A percentile compares a stretch with the other conserved stretches of the same genome.
Evolutionary conservation across 208 protist genomes (phyloP).

Genomic region (Borovskyia barvae): DNA sequence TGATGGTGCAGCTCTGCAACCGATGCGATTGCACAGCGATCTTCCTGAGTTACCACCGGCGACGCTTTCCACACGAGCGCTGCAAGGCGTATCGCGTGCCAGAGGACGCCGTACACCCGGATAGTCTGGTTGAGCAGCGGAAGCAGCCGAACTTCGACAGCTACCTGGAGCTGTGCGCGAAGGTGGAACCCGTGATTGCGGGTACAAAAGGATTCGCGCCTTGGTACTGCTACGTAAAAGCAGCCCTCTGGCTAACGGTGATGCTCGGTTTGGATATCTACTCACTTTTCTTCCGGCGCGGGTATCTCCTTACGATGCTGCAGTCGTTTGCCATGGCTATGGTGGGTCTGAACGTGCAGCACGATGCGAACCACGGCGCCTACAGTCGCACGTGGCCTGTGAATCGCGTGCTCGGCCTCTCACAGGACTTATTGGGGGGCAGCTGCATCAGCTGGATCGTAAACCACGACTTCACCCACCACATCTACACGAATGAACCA

Average conservation of each 20-base stretch:
- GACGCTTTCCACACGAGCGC: constrained; percentile 65
- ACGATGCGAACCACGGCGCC: constrained; percentile 83
- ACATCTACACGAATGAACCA: constrained; percentile 79
- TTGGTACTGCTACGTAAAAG: constrained; percentile 78
- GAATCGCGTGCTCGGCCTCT: constrained; percentile 61
- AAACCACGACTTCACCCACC: constrained; percentile 73
- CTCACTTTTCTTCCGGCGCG: constrained; percentile 53
- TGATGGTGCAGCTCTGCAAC: constrained; percentile 76
- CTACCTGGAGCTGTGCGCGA: constrained; percentile 64
- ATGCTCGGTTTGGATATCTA: constrained; percentile 68
- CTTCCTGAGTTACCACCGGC: constrained; percentile 75
- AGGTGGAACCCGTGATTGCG: constrained; percentile 50
- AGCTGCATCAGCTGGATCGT: constrained; percentile 81
- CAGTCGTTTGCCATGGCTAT: constrained; percentile 78
- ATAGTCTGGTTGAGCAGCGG: constrained; percentile 36
- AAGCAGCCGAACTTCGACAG: constrained; percentile 51
- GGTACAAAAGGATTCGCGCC: constrained; percentile 71
- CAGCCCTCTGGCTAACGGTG: constrained; percentile 38
- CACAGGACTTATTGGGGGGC: constrained; percentile 69
- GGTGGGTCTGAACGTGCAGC: constrained; percentile 82
- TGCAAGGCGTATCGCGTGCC: constrained; percentile 63
- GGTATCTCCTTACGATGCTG: constrained; percentile 53
- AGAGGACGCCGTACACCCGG: constrained; percentile 40
- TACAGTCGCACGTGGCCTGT: constrained; percentile 51
- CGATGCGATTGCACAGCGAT: constrained; percentile 66